These are phyloP conservation scores for Naganishia randhawae DNA, from an alignment of 768 basidiomycete species.

Conservation along the genomic window DNA sequence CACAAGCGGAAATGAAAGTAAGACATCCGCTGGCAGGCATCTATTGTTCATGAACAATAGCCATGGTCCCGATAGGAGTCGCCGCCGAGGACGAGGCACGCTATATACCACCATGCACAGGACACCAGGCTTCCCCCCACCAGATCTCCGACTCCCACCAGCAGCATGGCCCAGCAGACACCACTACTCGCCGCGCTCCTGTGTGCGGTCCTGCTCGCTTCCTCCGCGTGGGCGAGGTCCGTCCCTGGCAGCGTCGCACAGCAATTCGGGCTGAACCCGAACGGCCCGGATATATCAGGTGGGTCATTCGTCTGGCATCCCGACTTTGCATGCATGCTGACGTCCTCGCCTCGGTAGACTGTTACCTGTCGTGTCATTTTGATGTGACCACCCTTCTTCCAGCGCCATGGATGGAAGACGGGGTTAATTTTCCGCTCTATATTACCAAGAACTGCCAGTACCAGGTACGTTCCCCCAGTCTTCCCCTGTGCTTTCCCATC, in stretches of 20 bases:
- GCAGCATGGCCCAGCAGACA: not conserved
- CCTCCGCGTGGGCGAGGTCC: not conserved
- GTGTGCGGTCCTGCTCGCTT: not conserved
- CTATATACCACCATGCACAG: no score
- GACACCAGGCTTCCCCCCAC: no score
- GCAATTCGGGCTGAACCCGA: conserved; percentile 19
- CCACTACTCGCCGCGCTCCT: not conserved
- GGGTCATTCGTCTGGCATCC: not conserved
- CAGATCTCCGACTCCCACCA: no score
- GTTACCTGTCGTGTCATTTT: conserved; percentile 21
- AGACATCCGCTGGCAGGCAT: not conserved
- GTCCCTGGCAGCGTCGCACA: not conserved
- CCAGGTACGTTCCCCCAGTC: conserved; percentile 1
- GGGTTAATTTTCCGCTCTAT: not conserved
- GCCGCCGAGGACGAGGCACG: no score
- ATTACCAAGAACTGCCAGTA: conserved; percentile 20
- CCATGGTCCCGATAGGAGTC: no score
- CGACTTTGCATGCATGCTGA: no score
- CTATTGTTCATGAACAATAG: conserved; percentile 1
- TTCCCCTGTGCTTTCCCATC: no score
- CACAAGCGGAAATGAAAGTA: not conserved
- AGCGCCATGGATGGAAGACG: conserved; percentile 15
- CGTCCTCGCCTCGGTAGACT: not conserved
- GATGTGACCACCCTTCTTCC: conserved; percentile 3
- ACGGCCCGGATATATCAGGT: conserved; percentile 18